Base-by-base conservation (phyloP, 495 filamentous ascomycete genomes). In the Hyaloscypha variabilis region DNA sequence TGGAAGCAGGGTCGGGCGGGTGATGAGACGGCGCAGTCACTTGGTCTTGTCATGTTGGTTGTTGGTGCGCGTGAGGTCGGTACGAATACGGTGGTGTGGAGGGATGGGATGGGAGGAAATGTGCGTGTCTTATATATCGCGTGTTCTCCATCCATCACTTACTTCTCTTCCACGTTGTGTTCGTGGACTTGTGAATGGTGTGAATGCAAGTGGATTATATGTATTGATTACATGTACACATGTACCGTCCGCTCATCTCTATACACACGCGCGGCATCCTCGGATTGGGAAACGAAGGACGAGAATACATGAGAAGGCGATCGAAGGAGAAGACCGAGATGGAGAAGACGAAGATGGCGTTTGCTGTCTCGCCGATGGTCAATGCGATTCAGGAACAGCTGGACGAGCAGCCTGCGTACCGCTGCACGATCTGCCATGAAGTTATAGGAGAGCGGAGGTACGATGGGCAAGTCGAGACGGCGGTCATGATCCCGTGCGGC, bases 391-490 rank as follows among this genome's bases (percentile, higher is more conserved):
- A 46, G 19, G 39, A 10, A 17, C 39, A 46, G 2, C 39, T 46
- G 11, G 39, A 46, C 39, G 39, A 46, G 13, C 39, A 46, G 39
- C 39, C 39, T 46, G 14, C 39, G 3, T 46, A 46, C 39, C 39
- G 39, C 39, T 70, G 68, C 59, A 50, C 50, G 2, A 66, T 70
- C 31, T 70, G 68, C 42, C 34, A 64, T 19, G 64, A 66, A 46
- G 29, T 25, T 13, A 36, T 67, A 11, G 30, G 55, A 1, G 24
- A 28, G 1, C 59, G n/a, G 21, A 36, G 68, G 25, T 1, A 10
- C 1, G 63, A 68, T 21, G 66, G 60, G 28, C 24, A 21, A 28
- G 31, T 61, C 30, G 70, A 72, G 42, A 39, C 34, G 19, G 31
- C 61, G 10, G 42, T 21, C 28, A 65, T 65, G 14, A 36, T 72